Evolutionary conservation across 202 grass and related monocot genomes (phyloP).

Genomic region (Zoysia matrella): DNA sequence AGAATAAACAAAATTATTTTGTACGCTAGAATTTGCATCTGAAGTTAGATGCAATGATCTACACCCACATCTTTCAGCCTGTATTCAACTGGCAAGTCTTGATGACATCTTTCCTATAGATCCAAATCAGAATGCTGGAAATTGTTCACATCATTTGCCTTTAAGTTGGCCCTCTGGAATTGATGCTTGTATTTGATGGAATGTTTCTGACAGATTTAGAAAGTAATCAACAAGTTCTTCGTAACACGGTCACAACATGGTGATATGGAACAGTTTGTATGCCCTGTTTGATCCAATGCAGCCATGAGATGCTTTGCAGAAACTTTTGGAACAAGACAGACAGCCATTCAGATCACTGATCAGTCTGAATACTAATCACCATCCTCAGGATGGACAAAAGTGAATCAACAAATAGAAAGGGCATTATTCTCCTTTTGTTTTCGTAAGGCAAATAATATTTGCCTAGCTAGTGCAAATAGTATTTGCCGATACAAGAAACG

Average conservation of each 20-base stretch:
- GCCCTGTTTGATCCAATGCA: too few relatives aligned
- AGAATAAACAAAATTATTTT: too few relatives aligned
- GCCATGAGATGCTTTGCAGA: too few relatives aligned
- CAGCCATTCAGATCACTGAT: too few relatives aligned
- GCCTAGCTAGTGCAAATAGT: constrained; percentile 30
- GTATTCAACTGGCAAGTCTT: background rate
- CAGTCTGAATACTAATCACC: too few relatives aligned
- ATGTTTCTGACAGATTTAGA: background rate
- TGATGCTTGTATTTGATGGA: background rate
- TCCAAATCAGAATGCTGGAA: constrained; percentile 29
- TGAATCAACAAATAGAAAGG: background rate
- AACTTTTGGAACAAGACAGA: too few relatives aligned
- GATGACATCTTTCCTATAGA: constrained; percentile 5
- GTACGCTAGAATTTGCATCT: background rate
- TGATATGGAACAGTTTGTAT: too few relatives aligned
- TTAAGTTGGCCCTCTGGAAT: background rate
- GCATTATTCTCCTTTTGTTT: background rate
- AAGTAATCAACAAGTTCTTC: background rate
- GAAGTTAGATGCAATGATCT: constrained; percentile 4
- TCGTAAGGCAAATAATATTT: too few relatives aligned
- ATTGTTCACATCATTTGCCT: constrained; percentile 36
- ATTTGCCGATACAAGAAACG: constrained; percentile 40
- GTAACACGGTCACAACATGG: background rate
- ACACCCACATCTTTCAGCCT: background rate
- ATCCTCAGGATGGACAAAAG: too few relatives aligned